phyloP scores from a whole-genome alignment of 2,329 filamentous ascomycete species.

The Ascosphaera pollenicola region DNA sequence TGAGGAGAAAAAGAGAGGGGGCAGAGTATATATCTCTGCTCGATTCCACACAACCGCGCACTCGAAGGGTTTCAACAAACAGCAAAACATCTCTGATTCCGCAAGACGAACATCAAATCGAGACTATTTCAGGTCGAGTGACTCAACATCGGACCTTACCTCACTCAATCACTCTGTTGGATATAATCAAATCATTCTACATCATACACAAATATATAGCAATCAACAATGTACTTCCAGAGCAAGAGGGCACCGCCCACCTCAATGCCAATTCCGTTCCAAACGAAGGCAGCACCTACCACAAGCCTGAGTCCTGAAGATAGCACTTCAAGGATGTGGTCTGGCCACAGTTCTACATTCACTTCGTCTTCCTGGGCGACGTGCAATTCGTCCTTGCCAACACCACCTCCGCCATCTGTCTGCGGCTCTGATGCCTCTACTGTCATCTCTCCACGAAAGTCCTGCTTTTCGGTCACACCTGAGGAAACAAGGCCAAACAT shows the following conservation, averaged over 20 bases:
- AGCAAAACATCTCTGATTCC: not conserved
- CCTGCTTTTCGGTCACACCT: constrained; percentile 17
- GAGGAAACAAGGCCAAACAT: constrained; percentile 13
- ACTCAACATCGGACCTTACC: not conserved
- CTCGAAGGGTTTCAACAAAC: not conserved
- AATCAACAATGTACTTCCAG: not conserved
- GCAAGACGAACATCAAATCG: too few relatives aligned
- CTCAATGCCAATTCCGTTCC: constrained; percentile 1
- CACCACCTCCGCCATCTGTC: constrained; percentile 18
- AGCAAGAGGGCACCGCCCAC: not conserved
- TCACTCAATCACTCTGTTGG: too few relatives aligned
- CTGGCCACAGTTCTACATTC: constrained; percentile 11
- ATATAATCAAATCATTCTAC: too few relatives aligned
- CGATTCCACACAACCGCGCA: not conserved
- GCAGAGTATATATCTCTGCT: not conserved
- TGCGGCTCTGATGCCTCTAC: constrained; percentile 13
- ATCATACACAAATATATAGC: not conserved
- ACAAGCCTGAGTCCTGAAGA: not conserved
- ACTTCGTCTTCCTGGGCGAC: constrained; percentile 8
- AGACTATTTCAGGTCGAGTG: not conserved
- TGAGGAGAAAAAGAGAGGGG: not conserved
- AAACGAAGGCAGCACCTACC: constrained; percentile 1
- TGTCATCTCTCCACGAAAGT: constrained; percentile 20
- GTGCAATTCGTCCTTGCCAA: constrained; percentile 13
- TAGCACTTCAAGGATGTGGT: constrained; percentile 6